Evolutionary conservation across 2,329 filamentous ascomycete species (phyloP), one percentile per base, ranked within the genome.

Genomic region (Didymella exigua): DNA sequence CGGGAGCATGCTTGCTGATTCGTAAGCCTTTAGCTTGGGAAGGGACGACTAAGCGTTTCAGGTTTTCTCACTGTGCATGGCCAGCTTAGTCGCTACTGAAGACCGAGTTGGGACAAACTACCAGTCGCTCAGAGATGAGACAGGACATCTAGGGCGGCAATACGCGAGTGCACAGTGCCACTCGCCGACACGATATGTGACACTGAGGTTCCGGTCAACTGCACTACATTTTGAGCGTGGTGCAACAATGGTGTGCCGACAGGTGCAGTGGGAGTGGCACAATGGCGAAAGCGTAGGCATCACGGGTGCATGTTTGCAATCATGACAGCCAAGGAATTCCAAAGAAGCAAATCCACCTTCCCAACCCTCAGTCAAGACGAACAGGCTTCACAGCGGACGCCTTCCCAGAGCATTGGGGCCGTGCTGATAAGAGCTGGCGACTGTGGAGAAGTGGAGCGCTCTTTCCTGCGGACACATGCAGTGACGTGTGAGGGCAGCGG

Each of bases 1-100:
- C 46, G 29, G 59, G 27, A 56, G 50, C 24, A 55, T 48, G 66
- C 66, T 67, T 67, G 70, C 60, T 63, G 61, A 64, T 71, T 67
- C 63, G 68, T 71, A 69, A 73, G 70, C 69, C 54, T 61, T 65
- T 64, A 49, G 60, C 55, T 57, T 58, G 31, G 24, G 34, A 59
- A 44, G 47, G 55, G 23, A 58, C 59, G 47, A 58, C 49, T 62
- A 57, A 55, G 67, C 50, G 68, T 72, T 71, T 70, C 66, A 69
- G 41, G 47, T 62, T 45, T 47, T 59, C 47, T 56, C 29, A 62
- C 62, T 27, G 47, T 44, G 45, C 56, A 37, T 37, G 46, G 29
- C 21, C 45, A 50, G 43, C 29, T 23, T 37, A 38, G 49, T 60
- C 58, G 60, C 58, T 54, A 54, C 56, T 47, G 36, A 26, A 56